phyloP scores from a whole-genome alignment of 2,329 filamentous ascomycete genomes.

The Colletotrichum lentis region DNA sequence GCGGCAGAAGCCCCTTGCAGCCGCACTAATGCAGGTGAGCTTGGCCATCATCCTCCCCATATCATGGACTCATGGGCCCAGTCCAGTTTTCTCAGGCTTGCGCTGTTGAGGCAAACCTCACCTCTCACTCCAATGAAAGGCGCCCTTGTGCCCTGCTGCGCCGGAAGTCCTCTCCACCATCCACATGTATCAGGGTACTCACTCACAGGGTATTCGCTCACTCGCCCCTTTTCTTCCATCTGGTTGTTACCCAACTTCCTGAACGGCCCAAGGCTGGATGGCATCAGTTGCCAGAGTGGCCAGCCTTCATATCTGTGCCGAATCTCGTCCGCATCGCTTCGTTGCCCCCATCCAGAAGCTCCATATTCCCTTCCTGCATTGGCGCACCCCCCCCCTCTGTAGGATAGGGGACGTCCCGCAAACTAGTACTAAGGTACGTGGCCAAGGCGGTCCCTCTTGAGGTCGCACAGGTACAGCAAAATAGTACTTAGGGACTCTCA shows the following conservation, averaged over 20 bases:
- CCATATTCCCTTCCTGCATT: not conserved
- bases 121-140: not conserved
- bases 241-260: constrained; percentile 6
- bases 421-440: no score
- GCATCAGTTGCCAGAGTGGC: not conserved
- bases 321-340: constrained; percentile 15
- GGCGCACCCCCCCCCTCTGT: not conserved
- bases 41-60: constrained; percentile 19
- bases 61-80: not conserved
- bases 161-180: not conserved
- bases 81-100: not conserved
- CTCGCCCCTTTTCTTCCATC: not conserved
- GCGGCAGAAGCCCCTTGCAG: constrained; percentile 27
- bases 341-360: constrained; percentile 26
- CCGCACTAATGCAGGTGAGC: constrained; percentile 32
- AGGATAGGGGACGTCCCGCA: no score
- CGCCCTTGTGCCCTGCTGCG: not conserved
- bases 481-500: no score
- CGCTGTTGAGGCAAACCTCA: not conserved
- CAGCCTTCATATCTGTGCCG: not conserved
- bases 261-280: constrained; percentile 24
- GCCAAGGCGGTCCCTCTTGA: no score
- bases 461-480: no score
- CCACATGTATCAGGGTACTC: not conserved
- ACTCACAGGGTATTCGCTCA: not conserved